Evolutionary conservation across 129 eudicot species (phyloP), one percentile per base, ranked within the genome.

Genomic region (Flaveria bidentis): DNA sequence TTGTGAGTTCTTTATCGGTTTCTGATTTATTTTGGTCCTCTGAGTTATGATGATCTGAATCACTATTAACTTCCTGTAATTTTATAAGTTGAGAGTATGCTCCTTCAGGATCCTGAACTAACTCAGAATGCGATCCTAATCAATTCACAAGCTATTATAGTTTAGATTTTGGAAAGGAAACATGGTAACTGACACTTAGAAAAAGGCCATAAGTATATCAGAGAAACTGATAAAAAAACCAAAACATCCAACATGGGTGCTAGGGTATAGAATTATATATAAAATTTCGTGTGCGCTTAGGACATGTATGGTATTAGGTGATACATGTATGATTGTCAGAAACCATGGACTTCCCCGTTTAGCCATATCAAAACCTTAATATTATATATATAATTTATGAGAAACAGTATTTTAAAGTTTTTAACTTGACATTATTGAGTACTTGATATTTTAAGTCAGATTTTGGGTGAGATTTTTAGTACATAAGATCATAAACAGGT

Each of bases 71-170:
- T 67, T 75, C 78, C 22, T 28, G 76, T 83, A 75, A 3, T 46
- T 51, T 75, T 75, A 75, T 75, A 62, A 75, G 78, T 62, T 75
- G 71, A 46, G 78, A 62, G 39, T 75, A 75, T 61, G 71, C 74
- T 78, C 88, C 62, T 41, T 75, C 78, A 16, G 71, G 78, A 46
- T 75, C 71, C 61, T 46, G 78, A 25, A 75, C 26, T 75, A 75
- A 20, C 49, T 62, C 78, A 4, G 33, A 61, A 61, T 75, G 78
- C 16, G 78, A 61, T 46, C 78, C 78, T 75, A 71, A 45, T 75
- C 58, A 74, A 62, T 12, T 58, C 18, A 44, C 25, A 11, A 60
- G 23, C 3, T 56, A 6, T 57, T 41, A 25, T 3, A 25, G n/a
- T 60, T 60, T 23, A 22, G 65, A 58, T 58, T 25, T 23, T 58